Base-by-base conservation (phyloP, 2,329 filamentous ascomycete genomes). In the Alternaria viburni region DNA sequence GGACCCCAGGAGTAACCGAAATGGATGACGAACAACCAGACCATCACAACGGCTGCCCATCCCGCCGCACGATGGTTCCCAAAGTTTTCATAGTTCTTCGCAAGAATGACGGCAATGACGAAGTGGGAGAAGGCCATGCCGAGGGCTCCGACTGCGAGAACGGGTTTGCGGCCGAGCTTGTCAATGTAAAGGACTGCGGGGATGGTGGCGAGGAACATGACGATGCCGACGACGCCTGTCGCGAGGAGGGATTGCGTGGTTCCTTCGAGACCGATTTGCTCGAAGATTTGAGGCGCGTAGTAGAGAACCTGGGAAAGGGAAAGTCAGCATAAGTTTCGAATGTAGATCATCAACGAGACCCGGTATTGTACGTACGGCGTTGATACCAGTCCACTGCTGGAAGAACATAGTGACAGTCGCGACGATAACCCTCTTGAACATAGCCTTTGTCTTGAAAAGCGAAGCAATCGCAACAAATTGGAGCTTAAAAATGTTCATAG, bases 1-100 rank as follows among this genome's bases (percentile, higher is more conserved):
- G 90, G 91, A 0, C 90, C 90, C 91, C 91, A 93, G 0, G 86
- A 89, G 75, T 92, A 93, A 28, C 89, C 91, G 72, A 93, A 93
- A 77, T 91, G 87, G 28, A 92, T 82, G 26, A 92, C 88, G 67
- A 91, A 93, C 0, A 93, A 83, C 90, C 91, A 93, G 9, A 91
- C 88, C 86, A 91, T 90, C 56, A 77, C 83, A 6, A 87, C 89
- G 0, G 90, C 86, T 5, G 82, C 91, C 91, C 91, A 93, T 1
- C 91, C 91, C 0, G 90, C 89, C 0, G 85, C 87, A 13, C 47
- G 57, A 12, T 4, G 77, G 71, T 62, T 92, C 84, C 0, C 74
- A 82, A 90, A 93, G 5, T 83, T 78, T 65, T 87, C 74, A 15
- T 87, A 80, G 72, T 90, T 88, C 66, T 83, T 87, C 43, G 89